Conservation (phyloP, 495 filamentous ascomycete species). For the Neurospora sp. region DNA sequence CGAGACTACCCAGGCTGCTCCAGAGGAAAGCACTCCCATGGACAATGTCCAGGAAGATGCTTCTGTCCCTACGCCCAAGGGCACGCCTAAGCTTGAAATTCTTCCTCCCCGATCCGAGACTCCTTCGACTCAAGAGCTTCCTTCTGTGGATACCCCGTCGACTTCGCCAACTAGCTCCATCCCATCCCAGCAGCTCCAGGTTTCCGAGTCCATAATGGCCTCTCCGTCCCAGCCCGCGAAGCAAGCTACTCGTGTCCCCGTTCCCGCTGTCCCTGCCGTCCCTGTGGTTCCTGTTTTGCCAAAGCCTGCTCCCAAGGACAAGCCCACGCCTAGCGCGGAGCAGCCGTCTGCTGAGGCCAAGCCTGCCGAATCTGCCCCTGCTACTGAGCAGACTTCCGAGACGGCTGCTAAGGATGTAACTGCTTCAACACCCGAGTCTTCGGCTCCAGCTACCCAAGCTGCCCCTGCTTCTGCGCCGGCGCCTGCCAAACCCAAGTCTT, state of each 20-base stretch:
- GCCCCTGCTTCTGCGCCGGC: slow-evolving; percentile 31
- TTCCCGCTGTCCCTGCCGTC: slow-evolving; percentile 57
- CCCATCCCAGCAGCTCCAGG: slow-evolving; percentile 38
- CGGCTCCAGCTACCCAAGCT: slow-evolving; percentile 21
- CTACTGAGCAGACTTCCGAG: slow-evolving; percentile 22
- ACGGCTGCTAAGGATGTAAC: slow-evolving; percentile 15
- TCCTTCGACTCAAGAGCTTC: slow-evolving; percentile 53
- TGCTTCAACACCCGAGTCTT: slow-evolving; percentile 6
- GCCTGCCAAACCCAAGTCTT: slow-evolving; percentile 54
- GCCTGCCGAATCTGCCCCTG: slow-evolving; percentile 16
- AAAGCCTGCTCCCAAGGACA: slow-evolving; percentile 36
- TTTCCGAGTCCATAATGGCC: slow-evolving; percentile 13
- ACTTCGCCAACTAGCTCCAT: slow-evolving; percentile 66
- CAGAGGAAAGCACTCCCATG: background rate
- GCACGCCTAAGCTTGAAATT: slow-evolving; percentile 6
- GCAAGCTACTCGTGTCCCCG: slow-evolving; percentile 36
- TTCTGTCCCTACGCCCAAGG: slow-evolving; percentile 22
- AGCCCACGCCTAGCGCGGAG: slow-evolving; percentile 29
- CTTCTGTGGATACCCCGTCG: slow-evolving; percentile 51
- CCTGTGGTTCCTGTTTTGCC: slow-evolving; percentile 59
- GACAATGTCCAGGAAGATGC: slow-evolving; percentile 3
- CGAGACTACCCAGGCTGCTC: background rate
- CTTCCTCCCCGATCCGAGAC: slow-evolving; percentile 45
- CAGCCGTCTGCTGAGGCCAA: slow-evolving; percentile 10
- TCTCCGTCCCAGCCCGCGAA: slow-evolving; percentile 31